phyloP scores from a whole-genome alignment of 441 rosid genomes.

The Adansonia gregorii region DNA sequence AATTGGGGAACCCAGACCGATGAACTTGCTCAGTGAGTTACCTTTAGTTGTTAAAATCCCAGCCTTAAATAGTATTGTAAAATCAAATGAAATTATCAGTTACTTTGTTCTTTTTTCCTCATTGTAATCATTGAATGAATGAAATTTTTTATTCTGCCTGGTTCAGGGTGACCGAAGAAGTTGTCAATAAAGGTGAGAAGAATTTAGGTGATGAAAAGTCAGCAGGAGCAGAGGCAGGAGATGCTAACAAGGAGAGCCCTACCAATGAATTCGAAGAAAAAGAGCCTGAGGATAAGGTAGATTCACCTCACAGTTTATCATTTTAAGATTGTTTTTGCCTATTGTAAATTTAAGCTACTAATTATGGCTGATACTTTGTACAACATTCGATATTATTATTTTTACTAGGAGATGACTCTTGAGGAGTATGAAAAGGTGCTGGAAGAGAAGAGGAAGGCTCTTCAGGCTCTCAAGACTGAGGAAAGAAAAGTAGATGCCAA shows the following conservation, averaged over 20 bases:
- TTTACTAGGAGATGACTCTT: slow-evolving; percentile 77
- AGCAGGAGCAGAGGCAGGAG: slow-evolving; percentile 49
- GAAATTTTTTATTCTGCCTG: not conserved
- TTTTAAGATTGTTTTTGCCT: not conserved
- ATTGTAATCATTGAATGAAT: not conserved
- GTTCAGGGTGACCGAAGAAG: slow-evolving; percentile 60
- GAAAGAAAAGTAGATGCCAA: slow-evolving; percentile 78
- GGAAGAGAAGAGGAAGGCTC: slow-evolving; percentile 37
- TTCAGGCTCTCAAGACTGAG: slow-evolving; percentile 68
- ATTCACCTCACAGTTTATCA: not conserved
- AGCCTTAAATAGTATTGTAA: not conserved
- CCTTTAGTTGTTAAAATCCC: not conserved
- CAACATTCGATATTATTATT: not conserved
- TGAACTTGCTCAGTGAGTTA: slow-evolving; percentile 64
- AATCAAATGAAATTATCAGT: not conserved
- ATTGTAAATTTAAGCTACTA: not conserved
- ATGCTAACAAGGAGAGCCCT: slow-evolving; percentile 54
- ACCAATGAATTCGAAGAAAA: slow-evolving; percentile 52
- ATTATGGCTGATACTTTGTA: not conserved
- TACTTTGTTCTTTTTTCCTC: not conserved
- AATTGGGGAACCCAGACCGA: slow-evolving; percentile 73
- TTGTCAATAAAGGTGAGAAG: slow-evolving; percentile 49
- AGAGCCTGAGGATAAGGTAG: slow-evolving; percentile 73
- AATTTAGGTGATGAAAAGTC: slow-evolving; percentile 51
- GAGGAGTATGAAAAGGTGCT: slow-evolving; percentile 88